Conservation (phyloP, 2,329 filamentous ascomycete genomes). For the Xylariaceae sp. region DNA sequence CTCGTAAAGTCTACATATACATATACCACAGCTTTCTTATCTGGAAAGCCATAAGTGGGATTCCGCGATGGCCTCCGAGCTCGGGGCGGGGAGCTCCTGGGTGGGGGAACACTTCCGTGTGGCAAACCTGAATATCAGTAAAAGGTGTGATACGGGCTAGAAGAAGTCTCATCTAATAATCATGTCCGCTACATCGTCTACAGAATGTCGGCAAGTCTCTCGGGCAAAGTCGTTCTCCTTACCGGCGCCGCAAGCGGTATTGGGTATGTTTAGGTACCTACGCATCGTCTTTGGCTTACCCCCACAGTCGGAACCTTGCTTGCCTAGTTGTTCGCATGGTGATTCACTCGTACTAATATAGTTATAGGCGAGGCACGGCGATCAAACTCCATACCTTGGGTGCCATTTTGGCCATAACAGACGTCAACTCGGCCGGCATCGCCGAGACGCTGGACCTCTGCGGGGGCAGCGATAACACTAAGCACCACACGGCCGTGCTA, state of each 20-base stretch:
- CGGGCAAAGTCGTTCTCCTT: slow-evolving; percentile 24
- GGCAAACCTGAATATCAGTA: background rate
- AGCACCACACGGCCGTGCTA: slow-evolving; percentile 10
- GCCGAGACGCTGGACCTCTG: slow-evolving; percentile 23
- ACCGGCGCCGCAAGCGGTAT: slow-evolving; percentile 30
- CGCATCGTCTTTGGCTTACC: background rate
- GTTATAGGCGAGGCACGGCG: slow-evolving; percentile 22
- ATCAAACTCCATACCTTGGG: slow-evolving; percentile 23
- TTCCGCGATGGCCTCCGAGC: slow-evolving; percentile 7
- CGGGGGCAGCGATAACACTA: slow-evolving; percentile 1
- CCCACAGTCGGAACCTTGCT: background rate
- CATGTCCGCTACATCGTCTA: background rate
- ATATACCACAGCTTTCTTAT: background rate
- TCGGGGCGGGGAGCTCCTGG: slow-evolving; percentile 16
- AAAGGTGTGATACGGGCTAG: background rate
- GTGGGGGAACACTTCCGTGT: slow-evolving; percentile 13
- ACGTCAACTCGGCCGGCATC: slow-evolving; percentile 19
- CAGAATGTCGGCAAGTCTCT: slow-evolving; percentile 20
- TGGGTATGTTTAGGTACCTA: slow-evolving; percentile 21
- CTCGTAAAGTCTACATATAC: no score
- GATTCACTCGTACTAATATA: background rate
- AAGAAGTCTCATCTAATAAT: background rate
- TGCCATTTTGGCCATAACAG: slow-evolving; percentile 24
- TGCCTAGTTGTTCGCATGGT: background rate
- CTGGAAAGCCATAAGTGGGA: background rate